Evolutionary conservation across 306 rosid species (phyloP).

Genomic region (Gleditsia sinensis): DNA sequence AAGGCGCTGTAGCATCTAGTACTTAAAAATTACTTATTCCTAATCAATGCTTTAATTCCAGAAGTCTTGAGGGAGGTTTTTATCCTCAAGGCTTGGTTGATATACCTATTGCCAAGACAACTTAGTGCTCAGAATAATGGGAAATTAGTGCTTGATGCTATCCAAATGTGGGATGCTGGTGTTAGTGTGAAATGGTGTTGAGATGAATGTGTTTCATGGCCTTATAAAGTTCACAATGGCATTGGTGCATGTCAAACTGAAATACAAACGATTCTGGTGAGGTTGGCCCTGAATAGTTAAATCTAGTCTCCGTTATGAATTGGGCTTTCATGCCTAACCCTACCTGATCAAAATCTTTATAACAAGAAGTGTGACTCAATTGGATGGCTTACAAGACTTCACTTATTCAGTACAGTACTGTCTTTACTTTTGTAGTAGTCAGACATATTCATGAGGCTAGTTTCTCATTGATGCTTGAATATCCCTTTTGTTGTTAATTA

Average conservation of each 20-base stretch:
- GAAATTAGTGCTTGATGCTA: not conserved
- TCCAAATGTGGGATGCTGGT: not conserved
- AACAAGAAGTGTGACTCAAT: not conserved
- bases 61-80: not conserved
- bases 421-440: not conserved
- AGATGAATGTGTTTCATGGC: not conserved
- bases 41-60: not conserved
- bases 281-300: conserved; percentile 11
- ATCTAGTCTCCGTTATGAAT: not conserved
- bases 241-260: conserved; percentile 9
- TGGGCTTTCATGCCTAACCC: not conserved
- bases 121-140: not conserved
- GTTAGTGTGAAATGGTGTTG: conserved; percentile 8
- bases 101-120: not conserved
- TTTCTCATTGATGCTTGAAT: conserved; percentile 19
- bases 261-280: not conserved
- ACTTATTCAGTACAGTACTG: not conserved
- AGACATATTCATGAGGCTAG: not conserved
- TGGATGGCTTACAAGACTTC: not conserved
- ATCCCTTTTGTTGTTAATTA: not conserved
- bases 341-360: not conserved
- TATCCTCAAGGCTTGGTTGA: not conserved
- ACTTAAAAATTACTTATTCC: not conserved
- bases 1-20: not conserved
- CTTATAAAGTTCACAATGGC: not conserved